Evolutionary conservation across 768 basidiomycete genomes (phyloP).

Genomic region (Jaapia argillacea): DNA sequence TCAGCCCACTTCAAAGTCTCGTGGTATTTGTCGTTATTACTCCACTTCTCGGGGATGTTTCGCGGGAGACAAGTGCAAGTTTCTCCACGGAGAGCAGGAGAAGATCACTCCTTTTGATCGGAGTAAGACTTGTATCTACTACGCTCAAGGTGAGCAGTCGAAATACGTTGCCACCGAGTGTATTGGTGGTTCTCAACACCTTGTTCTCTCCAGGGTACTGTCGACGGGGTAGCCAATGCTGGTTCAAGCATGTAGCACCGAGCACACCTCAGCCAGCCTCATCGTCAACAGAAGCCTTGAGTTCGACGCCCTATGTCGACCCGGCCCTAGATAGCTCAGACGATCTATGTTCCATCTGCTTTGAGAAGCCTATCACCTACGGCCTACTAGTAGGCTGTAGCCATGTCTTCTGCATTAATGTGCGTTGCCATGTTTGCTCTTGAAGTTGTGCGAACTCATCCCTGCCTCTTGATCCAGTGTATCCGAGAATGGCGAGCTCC

Average conservation of each 20-base stretch:
- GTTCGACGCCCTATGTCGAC: not conserved
- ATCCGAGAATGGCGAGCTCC: conserved; percentile 71
- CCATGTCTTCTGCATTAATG: conserved; percentile 69
- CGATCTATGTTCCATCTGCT: conserved; percentile 59
- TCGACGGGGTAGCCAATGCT: conserved; percentile 57
- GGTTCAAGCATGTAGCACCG: conserved; percentile 54
- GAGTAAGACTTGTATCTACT: conserved; percentile 60
- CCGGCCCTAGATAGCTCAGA: conserved; percentile 22
- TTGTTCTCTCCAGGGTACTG: conserved; percentile 46
- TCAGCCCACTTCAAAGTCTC: conserved; percentile 58
- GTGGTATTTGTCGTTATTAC: conserved; percentile 67
- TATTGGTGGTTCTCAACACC: not conserved
- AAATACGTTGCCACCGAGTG: not conserved
- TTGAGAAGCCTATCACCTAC: conserved; percentile 60
- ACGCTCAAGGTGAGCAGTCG: conserved; percentile 38
- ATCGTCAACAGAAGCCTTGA: too few relatives aligned
- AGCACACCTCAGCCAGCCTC: too few relatives aligned
- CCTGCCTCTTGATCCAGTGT: conserved; percentile 34
- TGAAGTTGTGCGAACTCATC: not conserved
- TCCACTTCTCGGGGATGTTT: conserved; percentile 57
- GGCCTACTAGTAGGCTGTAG: conserved; percentile 67
- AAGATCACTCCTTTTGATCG: conserved; percentile 60
- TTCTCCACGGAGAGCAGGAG: conserved; percentile 50
- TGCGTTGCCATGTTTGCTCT: conserved; percentile 23
- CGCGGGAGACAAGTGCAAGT: conserved; percentile 62